A percentile compares a stretch with the other conserved stretches of the same genome.
Evolutionary conservation across 2,329 filamentous ascomycete species (phyloP).

Genomic region (Lecanicillium sp.): DNA sequence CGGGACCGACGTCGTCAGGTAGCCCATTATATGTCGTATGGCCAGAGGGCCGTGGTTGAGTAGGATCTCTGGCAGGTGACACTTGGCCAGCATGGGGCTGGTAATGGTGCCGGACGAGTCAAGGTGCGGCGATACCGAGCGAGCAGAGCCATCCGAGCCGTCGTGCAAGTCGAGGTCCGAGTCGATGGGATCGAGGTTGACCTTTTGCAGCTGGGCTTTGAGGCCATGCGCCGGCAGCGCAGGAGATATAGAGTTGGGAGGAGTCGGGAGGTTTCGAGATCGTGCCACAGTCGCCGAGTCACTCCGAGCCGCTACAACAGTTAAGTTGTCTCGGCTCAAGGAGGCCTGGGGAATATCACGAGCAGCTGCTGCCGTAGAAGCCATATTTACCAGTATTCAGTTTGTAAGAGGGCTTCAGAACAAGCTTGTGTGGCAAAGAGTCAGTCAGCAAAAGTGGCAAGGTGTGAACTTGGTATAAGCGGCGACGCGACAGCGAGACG

Average conservation of each 20-base stretch:
- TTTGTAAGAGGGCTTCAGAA: constrained; percentile 34
- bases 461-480: too few relatives aligned
- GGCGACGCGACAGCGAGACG: neutral
- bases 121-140: constrained; percentile 38
- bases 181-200: constrained; percentile 58
- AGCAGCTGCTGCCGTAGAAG: constrained; percentile 57
- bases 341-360: constrained; percentile 58
- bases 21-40: constrained; percentile 91
- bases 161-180: constrained; percentile 84
- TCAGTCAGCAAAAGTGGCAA: neutral
- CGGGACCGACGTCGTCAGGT: constrained; percentile 85
- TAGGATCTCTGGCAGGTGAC: constrained; percentile 85
- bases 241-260: constrained; percentile 91
- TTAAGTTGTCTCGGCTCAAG: constrained; percentile 59
- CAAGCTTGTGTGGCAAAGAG: constrained; percentile 17
- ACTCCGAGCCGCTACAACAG: constrained; percentile 62
- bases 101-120: constrained; percentile 81
- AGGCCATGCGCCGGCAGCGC: constrained; percentile 74
- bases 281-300: constrained; percentile 52
- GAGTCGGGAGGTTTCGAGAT: constrained; percentile 68
- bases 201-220: constrained; percentile 57
- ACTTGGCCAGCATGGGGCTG: constrained; percentile 73
- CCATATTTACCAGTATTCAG: constrained; percentile 42
- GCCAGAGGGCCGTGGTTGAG: constrained; percentile 83
- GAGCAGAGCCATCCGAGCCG: constrained; percentile 20